Percentiles rank a stretch among this genome's conserved stretches.
Evolutionary conservation across 345 rosid species (phyloP).

Genomic region (Kandelia obovata): DNA sequence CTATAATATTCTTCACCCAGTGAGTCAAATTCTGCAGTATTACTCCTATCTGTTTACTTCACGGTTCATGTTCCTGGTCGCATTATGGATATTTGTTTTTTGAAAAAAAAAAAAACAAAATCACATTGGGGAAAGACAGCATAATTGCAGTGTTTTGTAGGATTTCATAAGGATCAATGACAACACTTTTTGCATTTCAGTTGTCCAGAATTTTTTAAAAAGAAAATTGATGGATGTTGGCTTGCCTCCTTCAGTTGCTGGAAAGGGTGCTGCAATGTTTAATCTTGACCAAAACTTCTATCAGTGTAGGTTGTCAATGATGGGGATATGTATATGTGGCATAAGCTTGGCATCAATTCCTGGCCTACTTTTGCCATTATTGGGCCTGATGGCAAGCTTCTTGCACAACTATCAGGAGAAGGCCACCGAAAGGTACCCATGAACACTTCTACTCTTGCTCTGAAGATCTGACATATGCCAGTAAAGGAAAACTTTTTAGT

Average conservation of each 20-base stretch:
- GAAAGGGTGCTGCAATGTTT: not conserved
- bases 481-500: too few relatives aligned
- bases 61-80: too few relatives aligned
- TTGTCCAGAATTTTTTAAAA: not conserved
- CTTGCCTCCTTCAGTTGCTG: constrained; percentile 5
- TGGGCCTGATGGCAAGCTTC: constrained; percentile 79
- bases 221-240: not conserved
- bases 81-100: too few relatives aligned
- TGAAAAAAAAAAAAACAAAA: too few relatives aligned
- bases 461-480: not conserved
- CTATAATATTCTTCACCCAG: constrained; percentile 79
- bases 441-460: constrained; percentile 8
- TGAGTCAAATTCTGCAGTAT: constrained; percentile 28
- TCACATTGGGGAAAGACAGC: too few relatives aligned
- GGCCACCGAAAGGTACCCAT: constrained; percentile 69
- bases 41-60: too few relatives aligned
- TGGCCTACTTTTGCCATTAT: constrained; percentile 94
- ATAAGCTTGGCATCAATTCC: constrained; percentile 81
- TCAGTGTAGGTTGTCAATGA: constrained; percentile 81
- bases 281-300: constrained; percentile 8
- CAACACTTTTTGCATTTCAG: not conserved
- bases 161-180: not conserved
- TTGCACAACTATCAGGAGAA: constrained; percentile 88
- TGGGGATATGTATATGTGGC: constrained; percentile 92
- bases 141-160: too few relatives aligned